Percentiles rank a stretch among this genome's conserved stretches.
These are phyloP conservation scores for Spathaspora sp. DNA, from an alignment of 805 yeast species.

Conservation along the genomic window DNA sequence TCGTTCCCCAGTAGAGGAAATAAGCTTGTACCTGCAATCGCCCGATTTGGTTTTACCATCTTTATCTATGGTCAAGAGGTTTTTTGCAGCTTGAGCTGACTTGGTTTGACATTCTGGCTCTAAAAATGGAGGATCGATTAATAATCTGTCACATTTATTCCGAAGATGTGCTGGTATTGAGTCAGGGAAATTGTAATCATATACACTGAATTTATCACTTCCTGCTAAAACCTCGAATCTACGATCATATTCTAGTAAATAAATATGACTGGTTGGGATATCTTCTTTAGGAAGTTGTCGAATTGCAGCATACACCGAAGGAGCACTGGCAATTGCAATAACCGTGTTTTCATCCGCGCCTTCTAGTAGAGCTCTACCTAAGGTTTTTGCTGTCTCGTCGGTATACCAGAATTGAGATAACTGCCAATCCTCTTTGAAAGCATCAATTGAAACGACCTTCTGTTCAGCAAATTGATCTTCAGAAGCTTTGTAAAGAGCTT, in stretches of 20 bases:
- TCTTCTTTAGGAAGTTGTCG: slow-evolving; percentile 42
- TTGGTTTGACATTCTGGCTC: slow-evolving; percentile 79
- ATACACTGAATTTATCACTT: slow-evolving; percentile 58
- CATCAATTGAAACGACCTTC: slow-evolving; percentile 53
- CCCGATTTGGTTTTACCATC: slow-evolving; percentile 38
- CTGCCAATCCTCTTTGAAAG: slow-evolving; percentile 91
- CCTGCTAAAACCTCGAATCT: slow-evolving; percentile 77
- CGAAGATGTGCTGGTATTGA: slow-evolving; percentile 53
- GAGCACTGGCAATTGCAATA: slow-evolving; percentile 80
- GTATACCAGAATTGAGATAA: slow-evolving; percentile 89
- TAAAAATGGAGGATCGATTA: slow-evolving; percentile 87
- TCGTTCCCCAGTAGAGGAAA: slow-evolving; percentile 89
- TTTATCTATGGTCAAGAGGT: slow-evolving; percentile 45
- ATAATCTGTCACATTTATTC: slow-evolving; percentile 63
- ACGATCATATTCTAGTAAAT: slow-evolving; percentile 73
- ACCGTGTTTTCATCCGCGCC: slow-evolving; percentile 73
- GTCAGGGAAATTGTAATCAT: slow-evolving; percentile 72
- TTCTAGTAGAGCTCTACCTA: slow-evolving; percentile 70
- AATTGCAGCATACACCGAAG: slow-evolving; percentile 86
- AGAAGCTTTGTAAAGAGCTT: slow-evolving; percentile 50
- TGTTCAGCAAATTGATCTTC: slow-evolving; percentile 49
- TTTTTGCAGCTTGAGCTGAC: slow-evolving; percentile 50
- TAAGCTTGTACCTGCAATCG: slow-evolving; percentile 42
- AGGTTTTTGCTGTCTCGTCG: slow-evolving; percentile 63
- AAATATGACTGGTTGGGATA: slow-evolving; percentile 66